Evolutionary conservation across 2,329 filamentous ascomycete genomes (phyloP), one percentile per base, ranked within the genome.

Genomic region (Passalora sequoiae): DNA sequence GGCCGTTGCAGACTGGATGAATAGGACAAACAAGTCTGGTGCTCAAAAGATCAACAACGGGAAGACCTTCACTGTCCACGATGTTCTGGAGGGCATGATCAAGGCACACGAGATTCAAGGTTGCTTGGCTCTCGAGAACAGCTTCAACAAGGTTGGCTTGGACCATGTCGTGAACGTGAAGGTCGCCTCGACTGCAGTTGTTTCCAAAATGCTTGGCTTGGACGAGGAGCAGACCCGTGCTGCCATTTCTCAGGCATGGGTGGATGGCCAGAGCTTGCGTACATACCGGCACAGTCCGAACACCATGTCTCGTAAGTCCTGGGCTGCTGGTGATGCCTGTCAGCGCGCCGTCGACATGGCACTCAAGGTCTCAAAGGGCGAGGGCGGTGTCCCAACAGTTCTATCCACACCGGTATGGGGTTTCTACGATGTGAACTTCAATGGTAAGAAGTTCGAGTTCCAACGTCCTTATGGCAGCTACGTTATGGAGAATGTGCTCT

Each of bases 401-500:
- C 81, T 98, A 47, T 92, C 88, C 37, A 89, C 91, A 7, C 89
- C 89, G 27, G 82, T 83, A 46, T 98, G 92, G 92, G 92, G 92
- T 47, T 98, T 97, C 79, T 98, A 98, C 72, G 92, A 98, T 65
- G 89, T 97, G 54, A 79, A 94, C 53, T 98, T 97, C 78, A 87
- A 89, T 74, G 89, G 89, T 71, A 88, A 94, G 61, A 86, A 86
- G 70, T 98, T 98, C 67, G 75, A 89, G 68, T 98, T 96, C 78
- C 91, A 97, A 76, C 83, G 92, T 51, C 81, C 84, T 46, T 98
- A 98, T 65, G 91, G 89, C 65, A 94, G 86, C 76, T 98, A 98
- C 69, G 92, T 98, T 56, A 98, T 98, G 92, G 92, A 98, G 81
- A 98, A 97, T 64, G 89, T 98, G 49, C 82, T 98, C 53, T 98